phyloP scores from a whole-genome alignment of 768 basidiomycete species.

The Boletus eberwhitei region DNA sequence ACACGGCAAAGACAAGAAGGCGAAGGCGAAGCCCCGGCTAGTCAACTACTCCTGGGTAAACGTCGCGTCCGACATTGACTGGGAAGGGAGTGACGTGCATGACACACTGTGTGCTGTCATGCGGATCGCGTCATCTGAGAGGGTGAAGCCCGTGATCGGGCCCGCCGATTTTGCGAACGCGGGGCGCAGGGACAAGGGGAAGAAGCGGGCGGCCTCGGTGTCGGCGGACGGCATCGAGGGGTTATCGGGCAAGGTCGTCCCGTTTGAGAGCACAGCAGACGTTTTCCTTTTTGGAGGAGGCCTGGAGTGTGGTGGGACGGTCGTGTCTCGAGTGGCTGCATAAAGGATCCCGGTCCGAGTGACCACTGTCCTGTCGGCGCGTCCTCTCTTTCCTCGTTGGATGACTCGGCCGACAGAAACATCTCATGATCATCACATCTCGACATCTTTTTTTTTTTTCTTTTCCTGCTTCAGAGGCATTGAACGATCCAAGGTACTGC shows the following conservation, averaged over 20 bases:
- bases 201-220: constrained; percentile 15
- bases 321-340: constrained; percentile 35
- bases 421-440: background rate
- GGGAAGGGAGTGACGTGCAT: constrained; percentile 74
- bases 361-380: background rate
- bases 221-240: constrained; percentile 14
- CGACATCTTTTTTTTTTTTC: background rate
- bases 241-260: constrained; percentile 26
- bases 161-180: constrained; percentile 21
- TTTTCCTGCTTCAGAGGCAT: background rate
- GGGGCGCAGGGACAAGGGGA: constrained; percentile 26
- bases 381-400: background rate
- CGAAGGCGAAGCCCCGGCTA: constrained; percentile 33
- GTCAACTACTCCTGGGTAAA: constrained; percentile 85
- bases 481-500: background rate
- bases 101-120: constrained; percentile 44
- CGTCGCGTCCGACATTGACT: constrained; percentile 75
- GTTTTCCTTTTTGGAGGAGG: constrained; percentile 27
- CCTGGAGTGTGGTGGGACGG: constrained; percentile 33
- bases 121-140: constrained; percentile 35
- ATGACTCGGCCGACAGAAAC: background rate
- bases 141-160: constrained; percentile 27
- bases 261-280: constrained; percentile 36
- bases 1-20: constrained; percentile 30
- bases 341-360: constrained; percentile 5